These are phyloP conservation scores for Pyrenochaeta sp. DNA, from an alignment of 2,329 filamentous ascomycete species.

Conservation along the genomic window DNA sequence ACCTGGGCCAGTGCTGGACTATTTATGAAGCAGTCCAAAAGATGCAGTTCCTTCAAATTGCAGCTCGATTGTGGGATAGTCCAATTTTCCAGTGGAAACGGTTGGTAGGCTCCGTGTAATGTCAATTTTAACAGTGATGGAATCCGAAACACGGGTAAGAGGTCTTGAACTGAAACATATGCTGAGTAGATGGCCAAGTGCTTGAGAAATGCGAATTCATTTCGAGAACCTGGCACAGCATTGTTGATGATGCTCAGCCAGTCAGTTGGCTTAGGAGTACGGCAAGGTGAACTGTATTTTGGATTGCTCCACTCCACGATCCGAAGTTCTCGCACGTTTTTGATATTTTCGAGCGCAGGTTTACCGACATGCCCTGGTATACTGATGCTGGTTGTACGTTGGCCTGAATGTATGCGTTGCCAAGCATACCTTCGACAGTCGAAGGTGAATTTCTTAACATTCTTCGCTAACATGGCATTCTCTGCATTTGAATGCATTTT, in stretches of 20 bases:
- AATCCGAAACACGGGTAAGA: slow-evolving; percentile 5
- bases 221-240: not conserved
- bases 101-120: not conserved
- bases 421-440: no score
- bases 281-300: no score
- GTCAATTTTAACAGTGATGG: slow-evolving; percentile 2
- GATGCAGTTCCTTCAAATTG: not conserved
- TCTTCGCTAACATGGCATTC: not conserved
- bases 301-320: no score
- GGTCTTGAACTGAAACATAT: not conserved
- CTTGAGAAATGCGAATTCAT: slow-evolving; percentile 6
- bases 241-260: slow-evolving; percentile 5
- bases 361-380: no score
- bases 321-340: no score
- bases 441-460: not conserved
- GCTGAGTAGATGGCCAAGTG: not conserved
- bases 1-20: slow-evolving; percentile 7
- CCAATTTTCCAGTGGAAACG: slow-evolving; percentile 9
- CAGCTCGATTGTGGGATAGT: slow-evolving; percentile 3
- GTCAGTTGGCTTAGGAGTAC: not conserved
- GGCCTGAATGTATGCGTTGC: no score
- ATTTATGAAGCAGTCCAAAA: slow-evolving; percentile 3
- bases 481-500: not conserved
- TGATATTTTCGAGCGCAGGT: no score
- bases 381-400: no score